Percentiles rank a stretch among this genome's conserved stretches.
phyloP scores from a whole-genome alignment of 306 rosid species.

The Inga leiocalycina region DNA sequence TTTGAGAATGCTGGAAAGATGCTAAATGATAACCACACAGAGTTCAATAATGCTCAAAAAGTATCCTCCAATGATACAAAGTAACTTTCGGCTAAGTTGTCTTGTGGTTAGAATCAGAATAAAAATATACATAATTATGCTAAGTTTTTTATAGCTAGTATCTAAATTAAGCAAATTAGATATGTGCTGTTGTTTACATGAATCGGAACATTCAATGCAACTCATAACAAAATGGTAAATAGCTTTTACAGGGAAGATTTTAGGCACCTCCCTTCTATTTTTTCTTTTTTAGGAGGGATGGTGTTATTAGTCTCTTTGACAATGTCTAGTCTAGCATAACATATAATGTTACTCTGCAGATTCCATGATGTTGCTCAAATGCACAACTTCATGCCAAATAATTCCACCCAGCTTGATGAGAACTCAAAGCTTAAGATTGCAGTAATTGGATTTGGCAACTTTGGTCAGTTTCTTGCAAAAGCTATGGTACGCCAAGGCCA shows the following conservation, averaged over 20 bases:
- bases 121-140: background rate
- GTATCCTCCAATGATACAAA: background rate
- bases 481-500: conserved; percentile 70
- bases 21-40: background rate
- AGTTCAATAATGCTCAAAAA: background rate
- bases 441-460: conserved; percentile 85
- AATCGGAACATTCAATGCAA: background rate
- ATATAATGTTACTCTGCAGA: conserved; percentile 43
- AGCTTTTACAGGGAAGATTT: background rate
- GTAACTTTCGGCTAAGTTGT: background rate
- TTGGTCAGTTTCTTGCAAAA: conserved; percentile 90
- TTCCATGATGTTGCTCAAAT: conserved; percentile 27
- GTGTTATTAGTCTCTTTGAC: conserved; percentile 20
- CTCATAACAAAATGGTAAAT: background rate
- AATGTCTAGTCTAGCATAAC: conserved; percentile 32
- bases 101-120: background rate
- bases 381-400: conserved; percentile 28
- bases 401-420: conserved; percentile 34
- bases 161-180: background rate
- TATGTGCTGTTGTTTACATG: background rate
- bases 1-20: conserved; percentile 6
- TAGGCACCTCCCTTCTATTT: background rate
- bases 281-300: background rate
- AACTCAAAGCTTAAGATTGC: conserved; percentile 70
- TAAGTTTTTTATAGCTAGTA: background rate